Base-by-base conservation (phyloP, 2,329 filamentous ascomycete species). In the Boeremia exigua region DNA sequence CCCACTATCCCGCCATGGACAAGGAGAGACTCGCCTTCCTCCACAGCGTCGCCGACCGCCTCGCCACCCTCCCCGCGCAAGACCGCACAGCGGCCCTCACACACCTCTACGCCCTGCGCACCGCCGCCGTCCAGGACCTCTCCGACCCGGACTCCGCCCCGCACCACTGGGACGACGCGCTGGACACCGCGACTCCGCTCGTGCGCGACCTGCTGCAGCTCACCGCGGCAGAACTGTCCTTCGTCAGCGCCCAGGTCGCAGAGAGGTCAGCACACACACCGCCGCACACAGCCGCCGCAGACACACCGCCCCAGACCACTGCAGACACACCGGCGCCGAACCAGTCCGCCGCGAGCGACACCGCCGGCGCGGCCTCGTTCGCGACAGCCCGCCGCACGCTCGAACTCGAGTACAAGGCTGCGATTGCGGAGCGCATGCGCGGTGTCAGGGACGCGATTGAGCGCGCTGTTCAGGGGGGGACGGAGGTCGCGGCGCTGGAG, bases 71-170 rank as follows among this genome's bases (percentile, higher is more conserved):
- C 9, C 46, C 19, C 12, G 19, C 37, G 8, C n/a, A 45, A 19
- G 42, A 50, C 17, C 47, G 53, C 12, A 56, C 47, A 17, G 30
- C 30, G 1, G 47, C 53, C 33, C 53, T 56, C 11, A 51, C 47
- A n/a, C 53, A 50, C 17, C 53, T 56, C 17, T 56, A 47, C 37
- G 51, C 43, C 12, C 25, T 56, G 14, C 53, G 53, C 6, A 56
- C 43, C 23, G 53, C 53, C 12, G 53, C 53, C 6, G 43, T 56
- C 10, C 47, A 56, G 32, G 53, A 56, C 25, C 47, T 56, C 29
- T 47, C 42, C 30, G 37, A 42, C 8, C 15, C 25, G 4, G 23
- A 14, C 27, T 30, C 51, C 27, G 23, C 27, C 2, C 30, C n/a
- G 10, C 25, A 32, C 4, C 42, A 51, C 15, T 56, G 53, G 53